Evolutionary conservation across 108 stramenopile genomes (phyloP).

Genomic region (Cyclostephanos invisitatus): DNA sequence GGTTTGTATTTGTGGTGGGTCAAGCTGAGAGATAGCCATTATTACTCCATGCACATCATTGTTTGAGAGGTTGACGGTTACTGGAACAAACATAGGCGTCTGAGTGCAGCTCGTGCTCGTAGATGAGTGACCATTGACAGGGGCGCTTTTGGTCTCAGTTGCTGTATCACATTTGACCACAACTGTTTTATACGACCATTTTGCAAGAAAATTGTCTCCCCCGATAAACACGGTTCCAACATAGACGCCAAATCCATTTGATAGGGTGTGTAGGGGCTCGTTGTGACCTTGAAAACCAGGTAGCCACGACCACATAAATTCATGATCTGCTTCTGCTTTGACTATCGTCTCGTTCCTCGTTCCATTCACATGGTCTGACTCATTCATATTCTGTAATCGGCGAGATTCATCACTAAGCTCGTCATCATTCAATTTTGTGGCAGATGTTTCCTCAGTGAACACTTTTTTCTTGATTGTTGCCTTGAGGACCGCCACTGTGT

Average conservation of each 20-base stretch:
- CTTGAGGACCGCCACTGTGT: constrained; percentile 83
- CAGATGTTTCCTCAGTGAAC: constrained; percentile 10
- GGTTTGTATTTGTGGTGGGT: constrained; percentile 40
- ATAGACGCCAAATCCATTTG: constrained; percentile 82
- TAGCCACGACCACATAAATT: constrained; percentile 94
- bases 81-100: constrained; percentile 56
- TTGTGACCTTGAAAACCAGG: constrained; percentile 91
- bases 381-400: constrained; percentile 17
- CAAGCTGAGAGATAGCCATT: constrained; percentile 88
- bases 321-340: constrained; percentile 50
- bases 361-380: constrained; percentile 12
- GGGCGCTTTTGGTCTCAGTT: constrained; percentile 34
- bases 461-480: constrained; percentile 69
- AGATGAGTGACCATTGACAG: constrained; percentile 26
- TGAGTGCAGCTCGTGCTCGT: constrained; percentile 37
- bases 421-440: constrained; percentile 32
- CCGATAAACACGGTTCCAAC: constrained; percentile 88
- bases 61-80: constrained; percentile 68
- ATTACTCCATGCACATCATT: constrained; percentile 75
- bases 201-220: constrained; percentile 87
- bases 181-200: constrained; percentile 74
- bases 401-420: constrained; percentile 22
- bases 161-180: constrained; percentile 36
- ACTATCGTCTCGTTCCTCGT: constrained; percentile 23
- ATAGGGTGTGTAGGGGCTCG: constrained; percentile 87